Evolutionary conservation across 805 yeast genomes (phyloP).

Genomic region (Monosporozyma yasuniensis): DNA sequence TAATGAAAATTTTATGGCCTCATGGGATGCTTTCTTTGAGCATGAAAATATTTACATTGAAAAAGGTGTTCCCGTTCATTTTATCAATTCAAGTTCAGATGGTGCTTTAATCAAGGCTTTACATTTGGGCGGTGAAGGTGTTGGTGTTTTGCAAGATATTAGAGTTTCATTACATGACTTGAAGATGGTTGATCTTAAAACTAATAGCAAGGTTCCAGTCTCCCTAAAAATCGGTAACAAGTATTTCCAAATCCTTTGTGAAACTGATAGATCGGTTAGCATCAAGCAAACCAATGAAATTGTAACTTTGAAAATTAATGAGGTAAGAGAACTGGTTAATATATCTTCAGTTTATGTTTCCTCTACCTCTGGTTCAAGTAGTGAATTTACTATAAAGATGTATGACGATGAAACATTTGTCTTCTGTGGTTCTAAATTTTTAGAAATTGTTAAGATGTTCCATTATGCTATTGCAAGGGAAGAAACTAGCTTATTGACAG

Average conservation of each 20-base stretch:
- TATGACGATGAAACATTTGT: conserved; percentile 31
- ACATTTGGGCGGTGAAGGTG: conserved; percentile 37
- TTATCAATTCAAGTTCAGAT: conserved; percentile 41
- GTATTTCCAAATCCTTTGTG: conserved; percentile 48
- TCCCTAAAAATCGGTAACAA: conserved; percentile 61
- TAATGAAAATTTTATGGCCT: conserved; percentile 21
- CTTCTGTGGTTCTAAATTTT: conserved; percentile 40
- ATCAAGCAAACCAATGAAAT: conserved; percentile 27
- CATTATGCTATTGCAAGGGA: conserved; percentile 56
- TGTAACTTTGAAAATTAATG: conserved; percentile 33
- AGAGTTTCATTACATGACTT: conserved; percentile 47
- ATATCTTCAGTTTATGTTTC: conserved; percentile 36
- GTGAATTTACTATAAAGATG: conserved; percentile 41
- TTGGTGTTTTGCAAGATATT: conserved; percentile 38
- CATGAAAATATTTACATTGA: conserved; percentile 20
- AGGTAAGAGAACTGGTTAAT: conserved; percentile 36
- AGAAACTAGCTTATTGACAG: conserved; percentile 30
- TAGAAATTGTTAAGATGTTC: conserved; percentile 62
- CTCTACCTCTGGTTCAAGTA: conserved; percentile 37
- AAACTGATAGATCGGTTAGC: conserved; percentile 36
- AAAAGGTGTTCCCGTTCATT: conserved; percentile 28
- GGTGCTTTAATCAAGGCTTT: conserved; percentile 34
- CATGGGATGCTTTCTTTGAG: conserved; percentile 21
- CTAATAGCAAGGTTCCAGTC: conserved; percentile 49
- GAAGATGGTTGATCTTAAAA: conserved; percentile 40